phyloP scores from a whole-genome alignment of 2,329 filamentous ascomycete species.

The Penicillium sp. region DNA sequence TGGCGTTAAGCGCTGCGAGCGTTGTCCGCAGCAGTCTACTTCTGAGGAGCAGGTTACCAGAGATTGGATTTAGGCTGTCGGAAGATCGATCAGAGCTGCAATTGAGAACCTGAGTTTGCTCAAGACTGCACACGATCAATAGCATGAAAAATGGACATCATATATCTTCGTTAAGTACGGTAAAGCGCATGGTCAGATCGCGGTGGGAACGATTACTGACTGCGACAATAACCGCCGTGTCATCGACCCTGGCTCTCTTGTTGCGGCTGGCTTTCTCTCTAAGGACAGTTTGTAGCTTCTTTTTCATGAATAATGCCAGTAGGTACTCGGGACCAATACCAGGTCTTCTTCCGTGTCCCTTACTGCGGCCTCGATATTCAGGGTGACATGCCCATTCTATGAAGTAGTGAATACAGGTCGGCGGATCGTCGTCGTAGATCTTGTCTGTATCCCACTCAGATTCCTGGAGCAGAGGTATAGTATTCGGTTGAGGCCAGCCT shows the following conservation, averaged over 20 bases:
- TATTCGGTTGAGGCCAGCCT: background rate
- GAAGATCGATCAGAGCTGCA: too few relatives aligned
- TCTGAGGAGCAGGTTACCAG: too few relatives aligned
- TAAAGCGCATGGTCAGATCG: conserved; percentile 12
- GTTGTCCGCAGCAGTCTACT: too few relatives aligned
- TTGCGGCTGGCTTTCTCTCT: conserved; percentile 11
- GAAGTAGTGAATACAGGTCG: conserved; percentile 11
- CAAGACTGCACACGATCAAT: too few relatives aligned
- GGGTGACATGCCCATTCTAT: conserved; percentile 20
- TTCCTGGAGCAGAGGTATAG: conserved; percentile 6
- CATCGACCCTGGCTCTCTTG: conserved; percentile 7
- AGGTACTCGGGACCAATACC: conserved; percentile 12
- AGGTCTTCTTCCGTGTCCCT: conserved; percentile 21
- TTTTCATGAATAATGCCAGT: conserved; percentile 17
- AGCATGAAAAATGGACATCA: too few relatives aligned
- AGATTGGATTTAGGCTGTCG: too few relatives aligned
- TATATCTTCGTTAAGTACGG: too few relatives aligned
- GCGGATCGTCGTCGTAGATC: background rate
- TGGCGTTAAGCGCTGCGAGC: too few relatives aligned
- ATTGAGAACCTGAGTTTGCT: too few relatives aligned
- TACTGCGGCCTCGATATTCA: conserved; percentile 16
- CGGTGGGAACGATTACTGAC: conserved; percentile 6
- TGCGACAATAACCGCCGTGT: conserved; percentile 15
- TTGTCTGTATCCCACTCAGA: conserved; percentile 9
- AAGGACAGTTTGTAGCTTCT: conserved; percentile 9